phyloP scores from a whole-genome alignment of 306 rosid genomes.

The Astragalus glycyphyllos region DNA sequence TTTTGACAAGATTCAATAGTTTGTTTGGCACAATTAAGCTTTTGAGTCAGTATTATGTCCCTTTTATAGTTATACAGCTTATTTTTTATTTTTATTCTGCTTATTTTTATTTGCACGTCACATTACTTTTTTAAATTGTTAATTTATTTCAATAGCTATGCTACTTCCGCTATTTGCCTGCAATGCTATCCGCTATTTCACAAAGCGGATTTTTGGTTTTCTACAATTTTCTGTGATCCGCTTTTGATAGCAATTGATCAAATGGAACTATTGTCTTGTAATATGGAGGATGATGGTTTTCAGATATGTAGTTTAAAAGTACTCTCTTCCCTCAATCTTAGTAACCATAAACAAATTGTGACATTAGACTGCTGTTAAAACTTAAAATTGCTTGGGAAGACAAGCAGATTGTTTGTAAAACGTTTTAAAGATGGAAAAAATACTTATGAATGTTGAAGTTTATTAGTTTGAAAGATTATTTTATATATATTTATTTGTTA shows the following conservation, averaged over 20 bases:
- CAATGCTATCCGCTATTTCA: not conserved
- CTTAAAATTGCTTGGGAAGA: slow-evolving; percentile 14
- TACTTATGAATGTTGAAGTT: slow-evolving; percentile 4
- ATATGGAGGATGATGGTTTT: not conserved
- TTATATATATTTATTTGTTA: slow-evolving; percentile 1
- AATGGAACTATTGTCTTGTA: slow-evolving; percentile 13
- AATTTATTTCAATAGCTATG: not conserved
- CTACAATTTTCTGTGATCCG: too few species aligned
- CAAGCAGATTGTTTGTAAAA: not conserved
- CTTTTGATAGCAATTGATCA: not conserved
- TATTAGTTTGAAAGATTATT: slow-evolving; percentile 2
- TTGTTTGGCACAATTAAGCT: too few species aligned
- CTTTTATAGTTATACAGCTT: not conserved
- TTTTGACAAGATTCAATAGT: too few species aligned
- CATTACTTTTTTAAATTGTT: too few species aligned
- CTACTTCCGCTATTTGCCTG: not conserved
- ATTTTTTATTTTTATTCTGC: not conserved
- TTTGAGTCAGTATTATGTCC: too few species aligned
- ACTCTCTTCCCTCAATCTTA: slow-evolving; percentile 1
- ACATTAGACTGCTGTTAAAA: slow-evolving; percentile 13
- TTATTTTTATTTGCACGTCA: not conserved
- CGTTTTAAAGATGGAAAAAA: not conserved
- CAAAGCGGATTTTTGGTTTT: not conserved
- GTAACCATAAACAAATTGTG: slow-evolving; percentile 9
- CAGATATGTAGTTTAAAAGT: slow-evolving; percentile 9